Evolutionary conservation across 306 rosid genomes (phyloP), one percentile per base, ranked within the genome.

Genomic region (Vigna unguiculata): DNA sequence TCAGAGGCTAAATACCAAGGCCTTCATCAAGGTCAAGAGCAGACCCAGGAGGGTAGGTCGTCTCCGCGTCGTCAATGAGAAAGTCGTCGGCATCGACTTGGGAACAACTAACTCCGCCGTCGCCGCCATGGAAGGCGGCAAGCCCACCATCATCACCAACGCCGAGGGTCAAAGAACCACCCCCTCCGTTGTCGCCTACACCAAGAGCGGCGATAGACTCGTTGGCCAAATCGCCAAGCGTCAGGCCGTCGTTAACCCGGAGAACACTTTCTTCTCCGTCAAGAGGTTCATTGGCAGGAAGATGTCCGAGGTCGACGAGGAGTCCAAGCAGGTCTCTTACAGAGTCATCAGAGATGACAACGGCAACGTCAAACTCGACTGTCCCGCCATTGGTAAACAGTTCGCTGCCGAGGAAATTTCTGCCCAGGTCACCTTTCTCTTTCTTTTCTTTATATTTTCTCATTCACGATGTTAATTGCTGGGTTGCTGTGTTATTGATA

Each of bases 181-280:
- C 3, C 97, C 97, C 0, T 93, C 97, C 1, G 97, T 93, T n/a
- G 97, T 93, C n/a, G 97, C 97, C 0, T 93, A 93, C 72, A 90
- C 97, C 0, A 93, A 90, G 87, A 89, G 19, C 75, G 97, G 96
- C 17, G 97, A 93, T 32, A 86, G 97, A 78, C 86, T 93, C 2
- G 97, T 93, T 0, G 97, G 97, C 14, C 96, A 93, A 84, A 93
- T 93, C 57, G 97, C 97, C 2, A 93, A 93, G 85, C 88, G 97
- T 1, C 97, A 93, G 84, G 97, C 97, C 0, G 97, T 93, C 0
- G 93, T 90, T 4, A 93, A 93, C 76, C 97, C 97, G 0, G 93
- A 89, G 84, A 93, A 93, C 73, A 93, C 97, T 0, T 93, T 93
- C 82, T 93, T 90, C 76, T 93, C 96, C 2, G 96, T 93, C 7